Evolutionary conservation across 768 basidiomycete genomes (phyloP).

Genomic region (Russula ochroleuca): DNA sequence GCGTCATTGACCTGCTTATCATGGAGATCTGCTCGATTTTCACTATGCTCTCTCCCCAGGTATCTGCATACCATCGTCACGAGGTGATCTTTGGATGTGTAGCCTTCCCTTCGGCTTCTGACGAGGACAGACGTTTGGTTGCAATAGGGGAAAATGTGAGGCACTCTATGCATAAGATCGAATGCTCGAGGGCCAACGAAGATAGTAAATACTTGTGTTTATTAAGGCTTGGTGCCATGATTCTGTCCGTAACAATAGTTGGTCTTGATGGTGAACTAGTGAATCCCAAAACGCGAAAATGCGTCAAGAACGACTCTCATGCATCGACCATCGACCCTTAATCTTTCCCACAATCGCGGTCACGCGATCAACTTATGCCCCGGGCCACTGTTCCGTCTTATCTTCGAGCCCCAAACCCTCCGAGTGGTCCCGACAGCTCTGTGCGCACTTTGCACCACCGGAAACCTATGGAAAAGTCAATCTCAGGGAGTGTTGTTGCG

Average conservation of each 20-base stretch:
- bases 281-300: no score
- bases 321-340: no score
- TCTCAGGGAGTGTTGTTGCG: constrained; percentile 24
- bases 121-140: background rate
- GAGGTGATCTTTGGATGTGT: background rate
- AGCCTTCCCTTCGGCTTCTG: background rate
- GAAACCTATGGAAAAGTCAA: background rate
- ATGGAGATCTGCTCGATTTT: background rate
- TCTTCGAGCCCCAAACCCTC: background rate
- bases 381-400: background rate
- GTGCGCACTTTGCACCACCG: background rate
- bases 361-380: background rate
- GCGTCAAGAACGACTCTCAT: no score
- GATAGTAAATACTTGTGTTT: background rate
- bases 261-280: no score
- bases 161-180: background rate
- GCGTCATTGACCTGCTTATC: constrained; percentile 3
- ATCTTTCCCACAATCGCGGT: background rate
- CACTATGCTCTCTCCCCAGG: background rate
- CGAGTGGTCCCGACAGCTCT: background rate
- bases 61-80: background rate
- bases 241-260: no score
- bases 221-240: background rate
- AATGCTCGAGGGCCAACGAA: background rate
- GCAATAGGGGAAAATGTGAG: background rate